These are phyloP conservation scores for Stemphylium lycopersici DNA, from an alignment of 2,329 filamentous ascomycete genomes.

Conservation along the genomic window DNA sequence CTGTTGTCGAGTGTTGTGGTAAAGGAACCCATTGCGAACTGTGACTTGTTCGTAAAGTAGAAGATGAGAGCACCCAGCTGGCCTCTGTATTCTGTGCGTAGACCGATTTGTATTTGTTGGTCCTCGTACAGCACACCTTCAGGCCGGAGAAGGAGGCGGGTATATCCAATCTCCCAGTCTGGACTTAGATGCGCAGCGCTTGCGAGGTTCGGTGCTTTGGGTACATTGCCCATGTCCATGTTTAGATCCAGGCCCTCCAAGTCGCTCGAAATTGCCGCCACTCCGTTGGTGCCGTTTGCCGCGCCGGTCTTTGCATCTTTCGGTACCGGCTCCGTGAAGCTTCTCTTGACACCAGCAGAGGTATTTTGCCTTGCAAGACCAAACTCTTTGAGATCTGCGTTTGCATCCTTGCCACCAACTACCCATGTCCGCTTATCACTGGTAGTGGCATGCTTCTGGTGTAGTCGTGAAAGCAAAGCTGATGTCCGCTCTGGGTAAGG, in stretches of 20 bases:
- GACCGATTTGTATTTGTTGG: slow-evolving; percentile 86
- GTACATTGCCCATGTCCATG: slow-evolving; percentile 61
- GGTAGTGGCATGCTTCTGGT: slow-evolving; percentile 91
- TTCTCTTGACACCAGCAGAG: slow-evolving; percentile 76
- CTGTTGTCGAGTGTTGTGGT: slow-evolving; percentile 88
- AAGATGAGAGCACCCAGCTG: slow-evolving; percentile 94
- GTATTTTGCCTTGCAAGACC: slow-evolving; percentile 72
- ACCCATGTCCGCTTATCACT: slow-evolving; percentile 98
- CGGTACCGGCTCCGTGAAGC: slow-evolving; percentile 67
- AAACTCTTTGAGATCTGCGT: slow-evolving; percentile 79
- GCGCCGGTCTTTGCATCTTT: slow-evolving; percentile 36
- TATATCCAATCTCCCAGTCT: slow-evolving; percentile 91
- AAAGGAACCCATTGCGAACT: slow-evolving; percentile 83
- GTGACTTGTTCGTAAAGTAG: slow-evolving; percentile 95
- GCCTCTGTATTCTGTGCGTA: slow-evolving; percentile 93
- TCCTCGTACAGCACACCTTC: slow-evolving; percentile 96
- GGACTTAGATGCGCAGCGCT: slow-evolving; percentile 91
- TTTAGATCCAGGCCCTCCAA: slow-evolving; percentile 83
- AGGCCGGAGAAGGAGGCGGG: slow-evolving; percentile 75
- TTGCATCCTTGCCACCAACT: slow-evolving; percentile 95
- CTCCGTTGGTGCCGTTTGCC: slow-evolving; percentile 54
- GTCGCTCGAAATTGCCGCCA: slow-evolving; percentile 60
- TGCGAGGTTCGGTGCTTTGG: slow-evolving; percentile 81
- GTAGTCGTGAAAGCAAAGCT: slow-evolving; percentile 85
- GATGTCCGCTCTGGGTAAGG: slow-evolving; percentile 95